phyloP scores from a whole-genome alignment of 768 basidiomycete genomes.

The Artomyces pyxidatus region DNA sequence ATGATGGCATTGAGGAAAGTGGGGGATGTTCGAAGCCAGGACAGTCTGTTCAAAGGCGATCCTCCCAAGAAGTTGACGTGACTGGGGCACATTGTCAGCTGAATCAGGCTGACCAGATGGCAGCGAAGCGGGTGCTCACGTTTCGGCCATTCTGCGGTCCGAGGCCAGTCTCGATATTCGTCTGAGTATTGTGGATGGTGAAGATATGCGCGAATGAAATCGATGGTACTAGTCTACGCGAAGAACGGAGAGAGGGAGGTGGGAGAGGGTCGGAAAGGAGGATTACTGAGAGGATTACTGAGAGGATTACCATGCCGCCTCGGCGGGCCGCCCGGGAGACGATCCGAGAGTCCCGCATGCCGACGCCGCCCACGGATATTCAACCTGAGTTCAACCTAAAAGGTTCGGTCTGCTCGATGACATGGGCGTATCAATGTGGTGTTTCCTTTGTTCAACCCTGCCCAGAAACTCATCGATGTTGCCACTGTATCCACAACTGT shows the following conservation, averaged over 20 bases:
- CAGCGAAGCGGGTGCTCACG: slow-evolving; percentile 6
- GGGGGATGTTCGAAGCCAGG: slow-evolving; percentile 72
- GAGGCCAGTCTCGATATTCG: not conserved
- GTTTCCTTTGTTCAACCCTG: not conserved
- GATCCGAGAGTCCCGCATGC: too few relatives aligned
- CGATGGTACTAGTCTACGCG: too few relatives aligned
- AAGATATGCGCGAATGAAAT: too few relatives aligned
- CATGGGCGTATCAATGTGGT: not conserved
- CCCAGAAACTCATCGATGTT: too few relatives aligned
- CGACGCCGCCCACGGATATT: too few relatives aligned
- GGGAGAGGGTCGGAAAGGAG: too few relatives aligned
- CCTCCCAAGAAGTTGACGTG: slow-evolving; percentile 45
- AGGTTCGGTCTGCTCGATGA: not conserved
- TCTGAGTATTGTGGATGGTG: not conserved
- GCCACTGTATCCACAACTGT: not conserved
- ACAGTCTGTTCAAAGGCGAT: slow-evolving; percentile 72
- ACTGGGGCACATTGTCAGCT: slow-evolving; percentile 21
- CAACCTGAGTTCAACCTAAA: too few relatives aligned
- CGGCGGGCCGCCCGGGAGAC: too few relatives aligned
- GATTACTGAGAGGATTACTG: too few relatives aligned
- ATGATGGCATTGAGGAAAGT: slow-evolving; percentile 70
- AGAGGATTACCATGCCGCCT: too few relatives aligned
- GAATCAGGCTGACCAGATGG: slow-evolving; percentile 5
- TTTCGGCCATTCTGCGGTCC: slow-evolving; percentile 11
- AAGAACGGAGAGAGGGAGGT: too few relatives aligned